A percentile compares a stretch with the other conserved stretches of the same genome.
These are phyloP conservation scores for Penicillium paneum DNA, from an alignment of 2,329 filamentous ascomycete species.

Conservation along the genomic window DNA sequence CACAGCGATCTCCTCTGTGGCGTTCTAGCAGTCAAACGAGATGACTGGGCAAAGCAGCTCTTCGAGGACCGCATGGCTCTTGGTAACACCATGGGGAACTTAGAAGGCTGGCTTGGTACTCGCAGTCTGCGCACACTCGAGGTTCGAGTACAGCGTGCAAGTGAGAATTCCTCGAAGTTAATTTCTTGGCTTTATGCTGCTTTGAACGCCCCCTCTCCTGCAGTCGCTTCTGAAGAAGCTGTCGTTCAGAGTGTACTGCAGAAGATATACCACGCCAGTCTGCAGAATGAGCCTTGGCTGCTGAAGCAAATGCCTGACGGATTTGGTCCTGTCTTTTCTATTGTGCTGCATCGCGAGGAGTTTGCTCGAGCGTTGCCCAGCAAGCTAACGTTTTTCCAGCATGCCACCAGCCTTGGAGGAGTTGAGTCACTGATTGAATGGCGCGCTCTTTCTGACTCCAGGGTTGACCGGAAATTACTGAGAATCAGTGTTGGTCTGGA, in stretches of 20 bases:
- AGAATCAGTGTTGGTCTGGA: slow-evolving; percentile 84
- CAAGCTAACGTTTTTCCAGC: slow-evolving; percentile 78
- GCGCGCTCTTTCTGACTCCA: slow-evolving; percentile 78
- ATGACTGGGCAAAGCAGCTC: slow-evolving; percentile 57
- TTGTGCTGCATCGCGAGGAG: slow-evolving; percentile 59
- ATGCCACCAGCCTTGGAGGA: slow-evolving; percentile 89
- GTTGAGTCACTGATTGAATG: slow-evolving; percentile 97
- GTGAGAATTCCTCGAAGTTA: slow-evolving; percentile 62
- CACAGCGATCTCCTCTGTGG: slow-evolving; percentile 92
- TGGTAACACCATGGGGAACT: slow-evolving; percentile 76
- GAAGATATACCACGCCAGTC: slow-evolving; percentile 71
- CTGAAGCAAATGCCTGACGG: slow-evolving; percentile 84
- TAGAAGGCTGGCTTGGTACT: slow-evolving; percentile 89
- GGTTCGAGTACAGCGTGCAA: slow-evolving; percentile 72
- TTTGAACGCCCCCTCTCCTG: not conserved
- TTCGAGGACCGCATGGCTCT: slow-evolving; percentile 66
- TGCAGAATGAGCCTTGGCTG: slow-evolving; percentile 71
- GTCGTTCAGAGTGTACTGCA: slow-evolving; percentile 54
- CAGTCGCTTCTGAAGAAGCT: slow-evolving; percentile 29
- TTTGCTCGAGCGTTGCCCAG: slow-evolving; percentile 69
- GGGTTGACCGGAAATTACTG: slow-evolving; percentile 68
- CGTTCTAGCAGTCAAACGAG: slow-evolving; percentile 61
- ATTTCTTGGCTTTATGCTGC: slow-evolving; percentile 64
- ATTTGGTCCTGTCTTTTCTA: slow-evolving; percentile 81
- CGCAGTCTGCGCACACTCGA: slow-evolving; percentile 79